phyloP scores from a whole-genome alignment of 2,329 filamentous ascomycete species.

The Aspergillus costaricaensis region DNA sequence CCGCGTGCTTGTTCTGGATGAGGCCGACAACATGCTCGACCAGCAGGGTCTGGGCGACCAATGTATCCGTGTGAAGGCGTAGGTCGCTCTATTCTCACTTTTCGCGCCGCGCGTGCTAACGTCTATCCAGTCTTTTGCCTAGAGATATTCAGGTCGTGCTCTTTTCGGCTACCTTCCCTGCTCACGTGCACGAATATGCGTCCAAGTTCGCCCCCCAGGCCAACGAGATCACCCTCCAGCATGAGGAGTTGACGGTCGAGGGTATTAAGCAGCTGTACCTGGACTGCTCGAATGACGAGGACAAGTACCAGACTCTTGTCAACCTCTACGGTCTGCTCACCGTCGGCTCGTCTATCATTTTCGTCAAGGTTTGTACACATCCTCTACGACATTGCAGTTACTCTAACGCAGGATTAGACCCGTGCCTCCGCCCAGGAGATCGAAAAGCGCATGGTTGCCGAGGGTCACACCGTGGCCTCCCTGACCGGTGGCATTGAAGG shows the following conservation, averaged over 20 bases:
- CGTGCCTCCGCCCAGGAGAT: conserved; percentile 84
- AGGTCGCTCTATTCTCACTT: conserved; percentile 37
- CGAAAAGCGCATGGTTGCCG: conserved; percentile 77
- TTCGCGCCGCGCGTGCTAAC: conserved; percentile 3
- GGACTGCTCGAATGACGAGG: conserved; percentile 77
- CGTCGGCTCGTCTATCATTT: conserved; percentile 96
- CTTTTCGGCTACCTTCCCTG: conserved; percentile 93
- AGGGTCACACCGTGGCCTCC: conserved; percentile 89
- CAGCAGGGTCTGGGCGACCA: conserved; percentile 94
- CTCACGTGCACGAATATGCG: conserved; percentile 82
- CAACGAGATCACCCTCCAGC: conserved; percentile 82
- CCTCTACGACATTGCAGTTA: neutral
- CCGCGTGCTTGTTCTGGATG: conserved; percentile 85
- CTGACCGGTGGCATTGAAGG: conserved; percentile 89
- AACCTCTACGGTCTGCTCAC: conserved; percentile 96
- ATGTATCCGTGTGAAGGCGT: conserved; percentile 86
- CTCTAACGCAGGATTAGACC: conserved; percentile 57
- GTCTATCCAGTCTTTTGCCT: conserved; percentile 65
- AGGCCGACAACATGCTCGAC: conserved; percentile 98
- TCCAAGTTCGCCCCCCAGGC: conserved; percentile 80
- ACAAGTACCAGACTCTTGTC: conserved; percentile 86
- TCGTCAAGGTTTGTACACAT: conserved; percentile 71
- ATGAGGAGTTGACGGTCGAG: conserved; percentile 90
- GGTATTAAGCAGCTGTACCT: conserved; percentile 98
- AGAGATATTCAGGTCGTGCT: conserved; percentile 80